A percentile compares a stretch with the other conserved stretches of the same genome.
Evolutionary conservation across 495 filamentous ascomycete species (phyloP).

Genomic region (Paragyromitra xinjiangensis): DNA sequence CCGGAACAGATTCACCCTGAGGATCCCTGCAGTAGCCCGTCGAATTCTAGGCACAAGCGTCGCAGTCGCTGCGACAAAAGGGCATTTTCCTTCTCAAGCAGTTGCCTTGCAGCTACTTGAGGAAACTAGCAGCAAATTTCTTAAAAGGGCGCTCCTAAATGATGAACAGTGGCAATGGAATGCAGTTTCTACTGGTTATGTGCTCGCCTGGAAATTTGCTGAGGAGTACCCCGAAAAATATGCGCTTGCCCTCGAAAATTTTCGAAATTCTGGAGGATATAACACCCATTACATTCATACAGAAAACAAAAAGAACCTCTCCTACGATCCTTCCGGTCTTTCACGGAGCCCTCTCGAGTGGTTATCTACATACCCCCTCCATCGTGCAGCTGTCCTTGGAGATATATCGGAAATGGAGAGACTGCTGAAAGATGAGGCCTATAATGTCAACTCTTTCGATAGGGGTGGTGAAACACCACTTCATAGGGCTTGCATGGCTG

Average conservation of each 20-base stretch:
- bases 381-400: constrained; percentile 12
- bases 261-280: constrained; percentile 28
- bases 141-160: background rate
- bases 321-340: constrained; percentile 21
- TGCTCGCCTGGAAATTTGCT: constrained; percentile 30
- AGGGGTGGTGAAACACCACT: constrained; percentile 22
- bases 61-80: constrained; percentile 11
- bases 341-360: constrained; percentile 2
- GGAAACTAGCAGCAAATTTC: background rate
- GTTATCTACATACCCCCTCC: constrained; percentile 22
- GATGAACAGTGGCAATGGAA: constrained; percentile 31
- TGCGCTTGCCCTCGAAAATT: constrained; percentile 5
- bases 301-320: background rate
- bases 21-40: background rate
- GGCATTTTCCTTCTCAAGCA: constrained; percentile 29
- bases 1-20: too few relatives aligned
- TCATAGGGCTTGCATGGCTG: constrained; percentile 37
- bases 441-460: constrained; percentile 5
- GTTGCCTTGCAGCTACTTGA: constrained; percentile 2
- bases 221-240: constrained; percentile 20
- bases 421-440: background rate
- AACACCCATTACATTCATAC: constrained; percentile 25
- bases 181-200: constrained; percentile 33
- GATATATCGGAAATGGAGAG: background rate
- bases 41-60: constrained; percentile 1